Conservation (phyloP, 2,329 filamentous ascomycete genomes). For the Apiospora saccharicola region DNA sequence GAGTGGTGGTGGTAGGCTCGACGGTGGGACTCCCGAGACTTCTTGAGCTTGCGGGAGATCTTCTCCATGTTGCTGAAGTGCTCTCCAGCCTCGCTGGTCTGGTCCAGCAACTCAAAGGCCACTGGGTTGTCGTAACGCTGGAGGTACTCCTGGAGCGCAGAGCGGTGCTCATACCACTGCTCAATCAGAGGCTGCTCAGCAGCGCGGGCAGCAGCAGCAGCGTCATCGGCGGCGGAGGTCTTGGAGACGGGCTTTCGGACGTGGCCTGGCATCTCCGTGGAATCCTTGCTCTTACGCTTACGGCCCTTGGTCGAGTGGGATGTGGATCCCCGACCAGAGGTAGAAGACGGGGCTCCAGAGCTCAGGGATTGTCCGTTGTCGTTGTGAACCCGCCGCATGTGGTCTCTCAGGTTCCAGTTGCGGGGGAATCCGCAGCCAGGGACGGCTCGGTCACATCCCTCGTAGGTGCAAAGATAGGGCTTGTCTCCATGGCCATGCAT, state of each 20-base stretch:
- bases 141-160: slow-evolving; percentile 67
- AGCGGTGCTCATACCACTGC: slow-evolving; percentile 69
- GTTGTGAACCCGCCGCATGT: slow-evolving; percentile 95
- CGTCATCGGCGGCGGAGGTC: slow-evolving; percentile 43
- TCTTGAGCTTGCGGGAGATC: slow-evolving; percentile 53
- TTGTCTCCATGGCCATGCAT: slow-evolving; percentile 95
- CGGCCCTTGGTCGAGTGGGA: slow-evolving; percentile 55
- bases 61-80: slow-evolving; percentile 60
- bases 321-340: slow-evolving; percentile 44
- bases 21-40: slow-evolving; percentile 44
- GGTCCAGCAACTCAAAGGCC: slow-evolving; percentile 60
- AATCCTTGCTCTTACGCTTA: slow-evolving; percentile 64
- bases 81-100: slow-evolving; percentile 59
- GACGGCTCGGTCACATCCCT: slow-evolving; percentile 84
- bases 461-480: slow-evolving; percentile 87
- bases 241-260: slow-evolving; percentile 60
- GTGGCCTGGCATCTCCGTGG: slow-evolving; percentile 47
- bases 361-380: slow-evolving; percentile 55
- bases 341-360: slow-evolving; percentile 48
- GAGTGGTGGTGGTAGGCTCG: slow-evolving; percentile 46
- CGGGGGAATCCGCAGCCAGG: slow-evolving; percentile 90
- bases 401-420: slow-evolving; percentile 94
- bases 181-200: slow-evolving; percentile 54
- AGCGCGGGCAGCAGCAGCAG: slow-evolving; percentile 43
- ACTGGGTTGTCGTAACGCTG: slow-evolving; percentile 57